phyloP scores from a whole-genome alignment of 2,329 filamentous ascomycete genomes.

The Bipolaris oryzae region DNA sequence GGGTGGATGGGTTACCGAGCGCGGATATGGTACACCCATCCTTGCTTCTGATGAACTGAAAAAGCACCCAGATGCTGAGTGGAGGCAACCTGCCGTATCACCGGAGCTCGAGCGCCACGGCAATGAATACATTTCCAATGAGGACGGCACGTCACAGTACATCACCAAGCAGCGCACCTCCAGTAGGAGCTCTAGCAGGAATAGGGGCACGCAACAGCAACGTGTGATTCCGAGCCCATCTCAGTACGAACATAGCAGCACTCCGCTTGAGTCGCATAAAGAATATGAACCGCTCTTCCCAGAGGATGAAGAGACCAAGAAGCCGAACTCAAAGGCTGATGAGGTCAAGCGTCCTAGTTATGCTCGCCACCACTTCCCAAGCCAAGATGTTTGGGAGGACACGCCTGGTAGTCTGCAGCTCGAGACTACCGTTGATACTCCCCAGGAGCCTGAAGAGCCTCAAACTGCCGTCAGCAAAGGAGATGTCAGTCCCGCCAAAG shows the following conservation, averaged over 20 bases:
- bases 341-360: slow-evolving; percentile 61
- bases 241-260: slow-evolving; percentile 62
- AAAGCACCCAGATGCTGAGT: slow-evolving; percentile 71
- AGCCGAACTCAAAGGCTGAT: slow-evolving; percentile 59
- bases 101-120: slow-evolving; percentile 66
- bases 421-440: slow-evolving; percentile 80
- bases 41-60: slow-evolving; percentile 85
- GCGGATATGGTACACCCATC: slow-evolving; percentile 76
- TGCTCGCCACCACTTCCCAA: slow-evolving; percentile 75
- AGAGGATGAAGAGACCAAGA: slow-evolving; percentile 64
- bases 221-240: slow-evolving; percentile 36
- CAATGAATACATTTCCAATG: slow-evolving; percentile 58
- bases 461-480: slow-evolving; percentile 45
- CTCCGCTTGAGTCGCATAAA: slow-evolving; percentile 82
- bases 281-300: slow-evolving; percentile 96
- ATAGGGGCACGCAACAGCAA: slow-evolving; percentile 63
- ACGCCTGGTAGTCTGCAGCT: slow-evolving; percentile 82
- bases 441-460: slow-evolving; percentile 64
- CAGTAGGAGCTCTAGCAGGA: slow-evolving; percentile 53
- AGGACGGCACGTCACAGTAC: slow-evolving; percentile 47
- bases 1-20: slow-evolving; percentile 62
- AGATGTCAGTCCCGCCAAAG: slow-evolving; percentile 40
- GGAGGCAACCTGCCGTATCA: slow-evolving; percentile 80
- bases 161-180: slow-evolving; percentile 60
- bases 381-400: slow-evolving; percentile 97